These are phyloP conservation scores for Stromatinia cepivora DNA, from an alignment of 2,329 filamentous ascomycete species.

Conservation along the genomic window DNA sequence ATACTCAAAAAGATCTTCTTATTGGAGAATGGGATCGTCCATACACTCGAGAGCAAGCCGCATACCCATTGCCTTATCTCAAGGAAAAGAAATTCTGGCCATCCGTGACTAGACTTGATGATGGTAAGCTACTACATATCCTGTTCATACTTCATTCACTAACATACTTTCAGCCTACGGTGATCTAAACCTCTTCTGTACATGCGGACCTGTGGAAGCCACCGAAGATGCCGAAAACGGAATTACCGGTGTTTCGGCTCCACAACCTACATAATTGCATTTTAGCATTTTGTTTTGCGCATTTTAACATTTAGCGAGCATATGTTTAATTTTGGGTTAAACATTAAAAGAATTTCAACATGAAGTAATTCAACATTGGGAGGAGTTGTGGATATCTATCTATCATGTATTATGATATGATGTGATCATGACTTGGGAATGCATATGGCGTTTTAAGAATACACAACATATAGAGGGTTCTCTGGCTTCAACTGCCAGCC, in stretches of 20 bases:
- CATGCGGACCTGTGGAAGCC: slow-evolving; percentile 84
- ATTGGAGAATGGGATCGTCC: slow-evolving; percentile 75
- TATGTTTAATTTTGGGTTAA: slow-evolving; percentile 9
- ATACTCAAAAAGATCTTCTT: slow-evolving; percentile 80
- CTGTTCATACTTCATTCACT: slow-evolving; percentile 26
- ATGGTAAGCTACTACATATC: slow-evolving; percentile 60
- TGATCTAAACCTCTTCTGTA: slow-evolving; percentile 92
- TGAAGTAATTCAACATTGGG: slow-evolving; percentile 23
- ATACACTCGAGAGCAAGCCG: slow-evolving; percentile 79
- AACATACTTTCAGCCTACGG: slow-evolving; percentile 65
- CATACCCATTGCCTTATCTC: slow-evolving; percentile 80
- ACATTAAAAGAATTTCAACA: slow-evolving; percentile 20
- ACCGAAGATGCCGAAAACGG: slow-evolving; percentile 54
- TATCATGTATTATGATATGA: slow-evolving; percentile 19
- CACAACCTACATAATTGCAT: slow-evolving; percentile 32
- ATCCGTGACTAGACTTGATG: slow-evolving; percentile 79
- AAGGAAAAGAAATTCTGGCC: slow-evolving; percentile 99
- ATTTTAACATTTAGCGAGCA: slow-evolving; percentile 23
- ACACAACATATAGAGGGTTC: slow-evolving; percentile 17
- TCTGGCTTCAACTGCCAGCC: slow-evolving; percentile 20
- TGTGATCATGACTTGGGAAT: slow-evolving; percentile 14
- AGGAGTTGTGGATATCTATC: slow-evolving; percentile 18
- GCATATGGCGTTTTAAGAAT: slow-evolving; percentile 13
- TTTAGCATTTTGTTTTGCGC: slow-evolving; percentile 13
- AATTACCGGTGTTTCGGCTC: slow-evolving; percentile 34